Percentiles rank a stretch among this genome's conserved stretches.
Evolutionary conservation across 805 yeast species (phyloP).

Genomic region (Suhomyces sp.): DNA sequence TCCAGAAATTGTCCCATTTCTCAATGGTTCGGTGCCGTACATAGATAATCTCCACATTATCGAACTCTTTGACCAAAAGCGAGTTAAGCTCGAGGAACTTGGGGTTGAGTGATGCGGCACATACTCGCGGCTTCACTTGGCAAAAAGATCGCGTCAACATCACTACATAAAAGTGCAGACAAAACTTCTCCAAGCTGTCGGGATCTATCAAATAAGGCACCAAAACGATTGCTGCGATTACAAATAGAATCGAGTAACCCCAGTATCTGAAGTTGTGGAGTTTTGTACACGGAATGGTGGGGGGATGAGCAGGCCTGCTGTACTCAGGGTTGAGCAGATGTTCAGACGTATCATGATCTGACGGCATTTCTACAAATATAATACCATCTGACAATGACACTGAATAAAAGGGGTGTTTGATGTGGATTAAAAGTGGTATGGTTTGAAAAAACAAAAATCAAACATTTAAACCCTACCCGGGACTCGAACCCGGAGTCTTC

Average conservation of each 20-base stretch:
- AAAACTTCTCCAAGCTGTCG: slow-evolving; percentile 10
- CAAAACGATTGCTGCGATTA: slow-evolving; percentile 7
- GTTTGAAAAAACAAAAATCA: neutral
- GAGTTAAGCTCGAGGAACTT: neutral
- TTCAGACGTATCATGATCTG: neutral
- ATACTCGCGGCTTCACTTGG: slow-evolving; percentile 10
- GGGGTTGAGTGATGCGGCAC: slow-evolving; percentile 2
- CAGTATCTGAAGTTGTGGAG: neutral
- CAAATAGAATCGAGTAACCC: slow-evolving; percentile 8
- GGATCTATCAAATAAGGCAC: slow-evolving; percentile 15
- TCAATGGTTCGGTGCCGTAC: slow-evolving; percentile 11
- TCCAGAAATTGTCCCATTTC: slow-evolving; percentile 1
- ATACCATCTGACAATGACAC: neutral
- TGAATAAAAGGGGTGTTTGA: neutral
- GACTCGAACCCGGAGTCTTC: slow-evolving; percentile 40
- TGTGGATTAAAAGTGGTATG: neutral
- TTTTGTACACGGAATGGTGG: neutral
- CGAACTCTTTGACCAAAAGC: slow-evolving; percentile 6
- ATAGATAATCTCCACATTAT: slow-evolving; percentile 16
- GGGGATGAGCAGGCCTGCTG: neutral
- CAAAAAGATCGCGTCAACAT: slow-evolving; percentile 15
- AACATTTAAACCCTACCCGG: slow-evolving; percentile 29
- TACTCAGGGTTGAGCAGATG: neutral
- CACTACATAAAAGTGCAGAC: slow-evolving; percentile 12
- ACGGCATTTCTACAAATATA: neutral